Percentiles rank a stretch among this genome's conserved stretches.
phyloP scores from a whole-genome alignment of 345 rosid genomes.

The Salix viminalis region DNA sequence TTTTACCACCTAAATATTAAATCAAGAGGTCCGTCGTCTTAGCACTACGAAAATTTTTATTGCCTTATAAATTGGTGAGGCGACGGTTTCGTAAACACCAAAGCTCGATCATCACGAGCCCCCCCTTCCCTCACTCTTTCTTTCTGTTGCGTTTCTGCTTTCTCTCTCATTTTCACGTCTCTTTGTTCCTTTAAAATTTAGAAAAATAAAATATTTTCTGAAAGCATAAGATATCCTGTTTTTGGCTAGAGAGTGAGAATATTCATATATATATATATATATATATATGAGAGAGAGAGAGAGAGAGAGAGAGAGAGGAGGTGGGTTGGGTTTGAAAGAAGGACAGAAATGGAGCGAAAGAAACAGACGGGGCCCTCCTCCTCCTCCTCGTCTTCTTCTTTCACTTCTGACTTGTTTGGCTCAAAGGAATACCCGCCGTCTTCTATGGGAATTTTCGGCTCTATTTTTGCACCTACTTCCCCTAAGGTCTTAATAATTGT shows the following conservation, averaged over 20 bases:
- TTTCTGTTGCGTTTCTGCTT: background rate
- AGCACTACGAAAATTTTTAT: background rate
- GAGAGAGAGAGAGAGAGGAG: no score
- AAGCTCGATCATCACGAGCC: constrained; percentile 37
- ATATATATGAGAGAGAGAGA: no score
- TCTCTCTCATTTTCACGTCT: no score
- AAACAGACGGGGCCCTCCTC: constrained; percentile 37
- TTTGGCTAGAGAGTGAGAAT: constrained; percentile 1
- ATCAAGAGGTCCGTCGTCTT: background rate
- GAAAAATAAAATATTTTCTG: no score
- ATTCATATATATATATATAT: no score
- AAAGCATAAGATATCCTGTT: no score
- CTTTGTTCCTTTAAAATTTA: background rate
- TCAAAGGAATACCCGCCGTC: constrained; percentile 54
- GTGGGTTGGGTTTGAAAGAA: background rate
- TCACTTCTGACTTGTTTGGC: constrained; percentile 67
- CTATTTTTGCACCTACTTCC: constrained; percentile 53
- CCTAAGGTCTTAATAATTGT: constrained; percentile 35
- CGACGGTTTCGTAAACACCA: background rate
- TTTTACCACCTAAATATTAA: background rate
- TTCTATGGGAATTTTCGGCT: constrained; percentile 46
- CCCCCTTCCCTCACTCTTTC: background rate
- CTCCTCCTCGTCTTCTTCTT: constrained; percentile 35
- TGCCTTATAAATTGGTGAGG: constrained; percentile 10
- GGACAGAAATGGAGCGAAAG: constrained; percentile 48